phyloP scores from a whole-genome alignment of 2,329 filamentous ascomycete species.

The Exophiala lecanii-corni region DNA sequence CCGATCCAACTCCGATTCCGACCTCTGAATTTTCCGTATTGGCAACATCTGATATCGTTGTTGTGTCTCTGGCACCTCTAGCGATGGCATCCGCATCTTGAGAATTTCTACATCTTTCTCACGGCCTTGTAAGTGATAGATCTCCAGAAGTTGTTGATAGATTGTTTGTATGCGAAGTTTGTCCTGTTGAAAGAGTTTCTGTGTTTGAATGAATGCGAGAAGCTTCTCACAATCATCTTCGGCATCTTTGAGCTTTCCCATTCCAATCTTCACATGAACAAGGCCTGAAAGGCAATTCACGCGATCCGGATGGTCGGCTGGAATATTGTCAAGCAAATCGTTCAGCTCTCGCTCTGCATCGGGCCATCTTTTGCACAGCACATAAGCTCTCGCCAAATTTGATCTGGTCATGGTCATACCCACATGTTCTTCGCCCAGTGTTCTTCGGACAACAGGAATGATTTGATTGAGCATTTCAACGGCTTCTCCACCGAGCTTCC shows the following conservation, averaged over 20 bases:
- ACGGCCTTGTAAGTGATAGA: background rate
- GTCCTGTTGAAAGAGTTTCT: background rate
- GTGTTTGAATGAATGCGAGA: conserved; percentile 3
- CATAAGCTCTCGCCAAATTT: conserved; percentile 29
- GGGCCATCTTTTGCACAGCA: conserved; percentile 17
- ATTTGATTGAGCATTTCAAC: conserved; percentile 50
- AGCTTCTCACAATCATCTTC: conserved; percentile 18
- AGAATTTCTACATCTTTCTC: background rate
- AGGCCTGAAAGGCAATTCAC: conserved; percentile 24
- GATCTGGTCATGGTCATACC: conserved; percentile 29
- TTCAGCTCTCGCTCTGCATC: conserved; percentile 20
- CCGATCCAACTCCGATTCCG: background rate
- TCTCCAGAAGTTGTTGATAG: background rate
- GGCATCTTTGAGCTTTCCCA: conserved; percentile 19
- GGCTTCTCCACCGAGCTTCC: conserved; percentile 56
- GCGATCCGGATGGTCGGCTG: conserved; percentile 23
- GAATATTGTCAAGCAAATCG: conserved; percentile 12
- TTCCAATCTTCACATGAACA: conserved; percentile 21
- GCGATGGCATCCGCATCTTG: background rate
- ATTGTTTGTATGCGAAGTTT: background rate
- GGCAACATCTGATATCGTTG: background rate
- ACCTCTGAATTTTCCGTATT: background rate
- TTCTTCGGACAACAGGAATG: conserved; percentile 22
- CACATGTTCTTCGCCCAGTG: conserved; percentile 25
- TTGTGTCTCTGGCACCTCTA: background rate